Percentiles rank a stretch among this genome's conserved stretches.
phyloP scores from a whole-genome alignment of 139 green algal species.

The Eudorina sp. region DNA sequence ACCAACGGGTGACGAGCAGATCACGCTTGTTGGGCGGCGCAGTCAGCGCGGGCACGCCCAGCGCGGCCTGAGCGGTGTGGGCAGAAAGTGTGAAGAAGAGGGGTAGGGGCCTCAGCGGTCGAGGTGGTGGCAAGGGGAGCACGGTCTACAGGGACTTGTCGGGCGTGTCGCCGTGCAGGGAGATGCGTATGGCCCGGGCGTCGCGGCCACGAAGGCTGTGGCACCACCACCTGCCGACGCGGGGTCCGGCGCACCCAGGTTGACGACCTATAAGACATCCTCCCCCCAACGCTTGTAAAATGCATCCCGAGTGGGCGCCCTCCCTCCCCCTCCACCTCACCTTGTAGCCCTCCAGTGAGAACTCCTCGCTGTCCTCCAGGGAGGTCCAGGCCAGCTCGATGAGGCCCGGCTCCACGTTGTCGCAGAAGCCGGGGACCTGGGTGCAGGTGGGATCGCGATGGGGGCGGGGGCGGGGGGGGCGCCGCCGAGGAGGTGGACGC shows the following conservation, averaged over 20 bases:
- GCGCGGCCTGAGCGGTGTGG: background rate
- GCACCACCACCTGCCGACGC: no score
- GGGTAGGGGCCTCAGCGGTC: background rate
- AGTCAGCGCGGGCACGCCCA: slow-evolving; percentile 81
- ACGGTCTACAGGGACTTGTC: no score
- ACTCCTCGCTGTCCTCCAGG: slow-evolving; percentile 52
- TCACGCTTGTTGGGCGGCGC: slow-evolving; percentile 69
- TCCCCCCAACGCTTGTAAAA: no score
- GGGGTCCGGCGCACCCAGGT: no score
- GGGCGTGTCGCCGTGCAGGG: no score
- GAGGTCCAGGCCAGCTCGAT: slow-evolving; percentile 75
- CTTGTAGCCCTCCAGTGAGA: slow-evolving; percentile 38
- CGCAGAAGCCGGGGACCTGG: slow-evolving; percentile 87
- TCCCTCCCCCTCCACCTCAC: background rate
- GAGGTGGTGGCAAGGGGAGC: no score
- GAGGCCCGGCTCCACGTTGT: slow-evolving; percentile 79
- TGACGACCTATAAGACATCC: no score
- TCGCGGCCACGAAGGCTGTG: no score
- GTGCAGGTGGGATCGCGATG: no score
- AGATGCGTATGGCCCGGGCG: no score
- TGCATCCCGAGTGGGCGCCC: no score
- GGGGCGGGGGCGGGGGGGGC: background rate
- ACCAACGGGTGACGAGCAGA: slow-evolving; percentile 91
- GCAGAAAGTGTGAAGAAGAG: background rate
- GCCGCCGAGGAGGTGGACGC: no score